Conservation (phyloP, 2,329 filamentous ascomycete species). For the Daldinia eschscholtzii region DNA sequence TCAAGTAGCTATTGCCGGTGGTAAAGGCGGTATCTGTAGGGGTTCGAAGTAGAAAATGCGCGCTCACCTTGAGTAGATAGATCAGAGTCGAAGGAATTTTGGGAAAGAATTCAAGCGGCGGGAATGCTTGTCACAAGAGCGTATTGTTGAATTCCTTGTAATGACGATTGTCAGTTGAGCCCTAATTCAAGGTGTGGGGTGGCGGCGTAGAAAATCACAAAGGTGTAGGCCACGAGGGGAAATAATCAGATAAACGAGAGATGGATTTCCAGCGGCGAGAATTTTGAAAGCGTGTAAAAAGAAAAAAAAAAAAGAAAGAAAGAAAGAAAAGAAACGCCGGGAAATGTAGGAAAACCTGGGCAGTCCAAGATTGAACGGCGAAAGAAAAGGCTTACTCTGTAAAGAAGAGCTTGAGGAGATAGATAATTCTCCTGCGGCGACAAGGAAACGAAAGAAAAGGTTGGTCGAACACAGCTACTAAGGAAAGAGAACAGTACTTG, state of each 20-base stretch:
- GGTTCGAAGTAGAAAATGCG: background rate
- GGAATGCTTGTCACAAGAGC: background rate
- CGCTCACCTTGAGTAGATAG: background rate
- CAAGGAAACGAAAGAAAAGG: background rate
- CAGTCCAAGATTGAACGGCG: background rate
- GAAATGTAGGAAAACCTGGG: background rate
- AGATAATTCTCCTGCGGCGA: no score
- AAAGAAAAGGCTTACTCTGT: background rate
- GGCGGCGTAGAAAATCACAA: no score
- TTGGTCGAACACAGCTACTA: background rate
- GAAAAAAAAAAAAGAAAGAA: no score
- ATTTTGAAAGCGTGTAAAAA: no score
- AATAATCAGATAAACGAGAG: no score
- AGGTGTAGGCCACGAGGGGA: no score
- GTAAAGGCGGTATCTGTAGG: background rate
- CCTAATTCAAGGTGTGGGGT: background rate
- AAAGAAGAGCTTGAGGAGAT: background rate
- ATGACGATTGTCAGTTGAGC: background rate
- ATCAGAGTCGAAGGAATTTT: background rate
- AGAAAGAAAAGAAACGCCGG: no score
- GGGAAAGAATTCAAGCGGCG: background rate
- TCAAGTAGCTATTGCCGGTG: background rate
- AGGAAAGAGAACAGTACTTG: background rate
- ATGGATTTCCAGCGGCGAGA: background rate
- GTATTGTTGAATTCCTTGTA: background rate